phyloP scores from a whole-genome alignment of 2,329 filamentous ascomycete genomes.

The Hortaea werneckii region DNA sequence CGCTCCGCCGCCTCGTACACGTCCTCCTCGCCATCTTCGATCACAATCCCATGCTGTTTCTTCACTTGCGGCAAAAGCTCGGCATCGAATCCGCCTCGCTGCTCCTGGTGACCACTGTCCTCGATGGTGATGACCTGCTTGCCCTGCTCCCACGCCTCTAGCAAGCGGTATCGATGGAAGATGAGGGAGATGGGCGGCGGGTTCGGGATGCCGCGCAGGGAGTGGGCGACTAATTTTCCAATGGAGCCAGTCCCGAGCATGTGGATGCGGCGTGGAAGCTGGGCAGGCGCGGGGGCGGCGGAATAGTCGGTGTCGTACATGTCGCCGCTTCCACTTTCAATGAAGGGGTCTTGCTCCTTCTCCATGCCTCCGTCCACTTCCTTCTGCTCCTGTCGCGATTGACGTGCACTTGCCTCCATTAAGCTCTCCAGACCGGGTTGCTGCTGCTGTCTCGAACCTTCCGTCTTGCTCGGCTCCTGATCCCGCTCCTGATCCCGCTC shows the following conservation, averaged over 20 bases:
- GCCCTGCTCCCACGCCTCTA: slow-evolving; percentile 39
- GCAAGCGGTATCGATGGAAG: slow-evolving; percentile 47
- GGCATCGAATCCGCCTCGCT: slow-evolving; percentile 34
- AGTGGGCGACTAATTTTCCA: slow-evolving; percentile 67
- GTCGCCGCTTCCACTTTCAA: not conserved
- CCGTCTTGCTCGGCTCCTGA: slow-evolving; percentile 1
- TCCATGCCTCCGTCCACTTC: not conserved
- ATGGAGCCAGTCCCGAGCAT: slow-evolving; percentile 74
- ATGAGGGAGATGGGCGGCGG: slow-evolving; percentile 70
- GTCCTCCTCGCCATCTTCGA: slow-evolving; percentile 8
- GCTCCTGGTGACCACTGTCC: slow-evolving; percentile 30
- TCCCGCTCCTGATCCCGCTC: not conserved
- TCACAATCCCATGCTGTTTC: slow-evolving; percentile 28
- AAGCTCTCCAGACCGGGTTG: slow-evolving; percentile 7
- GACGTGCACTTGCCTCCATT: slow-evolving; percentile 5
- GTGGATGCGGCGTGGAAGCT: slow-evolving; percentile 46
- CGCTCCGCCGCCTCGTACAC: slow-evolving; percentile 15
- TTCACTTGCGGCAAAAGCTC: slow-evolving; percentile 31
- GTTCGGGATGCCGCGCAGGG: slow-evolving; percentile 50
- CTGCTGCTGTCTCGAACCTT: not conserved
- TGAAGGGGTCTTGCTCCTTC: not conserved
- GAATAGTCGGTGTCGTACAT: not conserved
- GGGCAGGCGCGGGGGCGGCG: slow-evolving; percentile 2
- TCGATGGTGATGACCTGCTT: slow-evolving; percentile 38
- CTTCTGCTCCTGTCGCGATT: slow-evolving; percentile 17